These are phyloP conservation scores for Globisporangium splendens DNA, from an alignment of 352 stramenopile genomes.

Conservation along the genomic window DNA sequence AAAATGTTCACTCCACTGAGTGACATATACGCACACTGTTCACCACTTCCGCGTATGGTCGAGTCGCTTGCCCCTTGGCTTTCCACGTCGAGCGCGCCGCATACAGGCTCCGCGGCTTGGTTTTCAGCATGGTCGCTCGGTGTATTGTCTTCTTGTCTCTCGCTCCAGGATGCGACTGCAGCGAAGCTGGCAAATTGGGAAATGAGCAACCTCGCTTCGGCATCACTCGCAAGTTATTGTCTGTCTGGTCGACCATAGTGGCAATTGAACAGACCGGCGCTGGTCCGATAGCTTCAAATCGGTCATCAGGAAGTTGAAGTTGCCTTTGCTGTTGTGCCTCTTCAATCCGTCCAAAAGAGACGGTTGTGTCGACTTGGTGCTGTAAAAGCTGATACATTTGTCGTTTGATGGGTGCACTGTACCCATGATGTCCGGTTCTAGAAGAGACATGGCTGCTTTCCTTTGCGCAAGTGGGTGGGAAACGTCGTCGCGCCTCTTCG, in stretches of 20 bases:
- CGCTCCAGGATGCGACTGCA: not conserved
- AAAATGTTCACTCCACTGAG: not conserved
- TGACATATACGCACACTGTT: not conserved
- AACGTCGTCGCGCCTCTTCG: too few species aligned
- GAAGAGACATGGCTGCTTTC: not conserved
- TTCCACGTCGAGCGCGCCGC: constrained; percentile 2
- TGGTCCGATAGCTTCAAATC: constrained; percentile 6
- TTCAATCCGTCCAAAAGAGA: constrained; percentile 7
- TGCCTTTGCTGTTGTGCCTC: not conserved
- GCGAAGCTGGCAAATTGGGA: constrained; percentile 1
- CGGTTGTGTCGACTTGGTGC: constrained; percentile 1
- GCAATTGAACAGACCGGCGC: constrained; percentile 1
- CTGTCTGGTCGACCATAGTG: not conserved
- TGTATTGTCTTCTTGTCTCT: constrained; percentile 1
- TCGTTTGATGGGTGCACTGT: not conserved
- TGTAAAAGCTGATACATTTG: too few species aligned
- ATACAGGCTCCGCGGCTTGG: constrained; percentile 2
- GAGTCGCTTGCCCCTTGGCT: not conserved
- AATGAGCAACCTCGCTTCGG: constrained; percentile 4
- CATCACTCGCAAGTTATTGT: not conserved
- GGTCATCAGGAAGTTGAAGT: constrained; percentile 9
- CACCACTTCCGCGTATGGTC: not conserved
- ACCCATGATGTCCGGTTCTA: not conserved
- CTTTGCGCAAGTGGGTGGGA: not conserved
- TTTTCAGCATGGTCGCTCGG: not conserved